These are phyloP conservation scores for Withania somnifera DNA, from an alignment of 305 asterid genomes.

Conservation along the genomic window DNA sequence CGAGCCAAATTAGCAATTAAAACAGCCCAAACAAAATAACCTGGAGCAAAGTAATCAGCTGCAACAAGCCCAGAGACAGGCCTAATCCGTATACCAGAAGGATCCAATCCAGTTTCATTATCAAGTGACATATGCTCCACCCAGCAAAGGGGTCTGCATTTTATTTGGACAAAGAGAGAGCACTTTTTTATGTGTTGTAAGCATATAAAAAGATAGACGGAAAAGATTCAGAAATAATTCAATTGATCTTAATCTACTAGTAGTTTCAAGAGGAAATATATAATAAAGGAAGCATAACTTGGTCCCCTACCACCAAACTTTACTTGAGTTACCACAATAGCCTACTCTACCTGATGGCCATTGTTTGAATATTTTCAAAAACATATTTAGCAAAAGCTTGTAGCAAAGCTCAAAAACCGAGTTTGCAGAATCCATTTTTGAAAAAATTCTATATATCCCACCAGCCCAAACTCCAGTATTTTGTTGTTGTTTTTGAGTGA, in stretches of 20 bases:
- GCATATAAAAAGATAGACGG: background rate
- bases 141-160: slow-evolving; percentile 85
- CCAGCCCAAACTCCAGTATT: background rate
- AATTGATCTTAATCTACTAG: background rate
- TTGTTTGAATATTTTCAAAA: background rate
- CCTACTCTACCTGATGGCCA: background rate
- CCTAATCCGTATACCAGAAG: slow-evolving; percentile 73
- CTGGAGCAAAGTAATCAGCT: slow-evolving; percentile 88
- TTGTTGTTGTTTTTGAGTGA: background rate
- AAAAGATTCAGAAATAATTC: background rate
- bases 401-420: background rate
- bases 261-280: background rate
- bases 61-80: slow-evolving; percentile 92
- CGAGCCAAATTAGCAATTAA: slow-evolving; percentile 85
- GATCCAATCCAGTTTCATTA: slow-evolving; percentile 84
- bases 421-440: background rate
- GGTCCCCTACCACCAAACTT: background rate
- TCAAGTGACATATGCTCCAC: slow-evolving; percentile 83
- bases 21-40: slow-evolving; percentile 93
- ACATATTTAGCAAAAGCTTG: background rate
- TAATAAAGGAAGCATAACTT: background rate
- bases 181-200: background rate
- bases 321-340: background rate
- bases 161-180: background rate
- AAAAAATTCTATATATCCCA: background rate